A percentile compares a stretch with the other conserved stretches of the same genome.
Conservation (phyloP, 2,329 filamentous ascomycete genomes). For the Plenodomus lindquistii region DNA sequence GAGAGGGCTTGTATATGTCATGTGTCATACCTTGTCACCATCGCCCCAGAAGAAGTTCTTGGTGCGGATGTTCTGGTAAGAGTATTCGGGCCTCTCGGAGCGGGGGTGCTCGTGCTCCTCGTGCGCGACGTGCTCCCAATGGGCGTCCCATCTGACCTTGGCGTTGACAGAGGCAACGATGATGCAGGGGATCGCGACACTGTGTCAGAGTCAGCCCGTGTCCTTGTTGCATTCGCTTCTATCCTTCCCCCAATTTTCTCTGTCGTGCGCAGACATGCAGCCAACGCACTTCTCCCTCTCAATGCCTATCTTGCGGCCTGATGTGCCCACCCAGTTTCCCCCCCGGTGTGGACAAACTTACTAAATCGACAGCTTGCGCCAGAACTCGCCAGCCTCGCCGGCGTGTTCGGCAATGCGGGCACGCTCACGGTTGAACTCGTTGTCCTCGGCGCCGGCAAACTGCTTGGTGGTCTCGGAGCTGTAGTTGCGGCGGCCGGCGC, state of each 20-base stretch:
- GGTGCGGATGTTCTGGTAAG: slow-evolving; percentile 95
- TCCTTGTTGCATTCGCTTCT: neutral
- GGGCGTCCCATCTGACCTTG: slow-evolving; percentile 88
- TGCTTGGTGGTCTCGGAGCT: slow-evolving; percentile 63
- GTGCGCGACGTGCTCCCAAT: slow-evolving; percentile 95
- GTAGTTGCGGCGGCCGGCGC: slow-evolving; percentile 71
- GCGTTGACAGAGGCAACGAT: slow-evolving; percentile 77
- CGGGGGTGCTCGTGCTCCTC: slow-evolving; percentile 61
- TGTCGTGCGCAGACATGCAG: neutral
- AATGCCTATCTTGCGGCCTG: neutral
- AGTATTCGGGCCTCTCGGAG: slow-evolving; percentile 90
- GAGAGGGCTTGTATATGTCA: slow-evolving; percentile 4
- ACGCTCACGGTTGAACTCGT: slow-evolving; percentile 92
- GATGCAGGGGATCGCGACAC: slow-evolving; percentile 74
- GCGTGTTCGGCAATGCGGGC: slow-evolving; percentile 90
- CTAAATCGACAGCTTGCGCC: slow-evolving; percentile 96
- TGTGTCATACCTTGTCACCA: slow-evolving; percentile 79
- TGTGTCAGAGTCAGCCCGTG: slow-evolving; percentile 47
- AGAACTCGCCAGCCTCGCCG: slow-evolving; percentile 80
- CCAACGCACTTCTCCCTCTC: neutral
- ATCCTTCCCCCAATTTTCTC: neutral
- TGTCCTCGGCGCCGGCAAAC: slow-evolving; percentile 70
- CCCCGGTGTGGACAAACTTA: slow-evolving; percentile 57
- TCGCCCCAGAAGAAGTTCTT: slow-evolving; percentile 97
- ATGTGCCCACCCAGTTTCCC: neutral